Conservation (phyloP, 23 red algal species). For the Gracilaria domingensis region DNA sequence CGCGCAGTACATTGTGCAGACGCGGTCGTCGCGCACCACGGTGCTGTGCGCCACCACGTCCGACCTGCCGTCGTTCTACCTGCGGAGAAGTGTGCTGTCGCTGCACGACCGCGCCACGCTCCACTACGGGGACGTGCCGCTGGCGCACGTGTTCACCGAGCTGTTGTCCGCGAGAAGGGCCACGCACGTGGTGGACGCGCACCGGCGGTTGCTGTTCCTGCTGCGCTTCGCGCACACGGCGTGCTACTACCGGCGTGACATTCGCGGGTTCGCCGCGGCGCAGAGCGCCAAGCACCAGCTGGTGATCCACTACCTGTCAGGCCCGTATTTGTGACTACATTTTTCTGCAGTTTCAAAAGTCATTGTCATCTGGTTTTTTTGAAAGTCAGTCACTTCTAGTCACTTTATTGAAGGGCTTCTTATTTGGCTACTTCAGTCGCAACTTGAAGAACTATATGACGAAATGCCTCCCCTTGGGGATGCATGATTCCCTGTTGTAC, state of each 20-base stretch:
- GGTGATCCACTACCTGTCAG: background rate
- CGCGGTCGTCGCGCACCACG: background rate
- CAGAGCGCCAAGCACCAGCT: background rate
- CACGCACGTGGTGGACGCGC: slow-evolving; percentile 13
- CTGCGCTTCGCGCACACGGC: background rate
- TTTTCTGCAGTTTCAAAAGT: no score
- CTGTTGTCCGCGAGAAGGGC: background rate
- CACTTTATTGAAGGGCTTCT: no score
- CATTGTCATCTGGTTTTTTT: no score
- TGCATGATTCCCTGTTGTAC: no score
- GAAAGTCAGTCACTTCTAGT: no score
- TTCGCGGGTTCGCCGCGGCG: background rate
- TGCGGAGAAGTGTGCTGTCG: background rate
- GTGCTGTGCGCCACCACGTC: background rate
- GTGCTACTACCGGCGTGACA: background rate
- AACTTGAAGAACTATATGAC: no score
- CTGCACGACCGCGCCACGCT: slow-evolving; percentile 36
- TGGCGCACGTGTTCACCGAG: slow-evolving; percentile 12
- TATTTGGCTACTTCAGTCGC: no score
- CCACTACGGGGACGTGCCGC: background rate
- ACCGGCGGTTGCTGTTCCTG: background rate
- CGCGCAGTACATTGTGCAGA: background rate
- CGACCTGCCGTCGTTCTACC: background rate
- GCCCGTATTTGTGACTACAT: no score
- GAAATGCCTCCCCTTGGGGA: no score